These are phyloP conservation scores for Casuarina cunninghamiana DNA, from an alignment of 306 rosid genomes.

Conservation along the genomic window DNA sequence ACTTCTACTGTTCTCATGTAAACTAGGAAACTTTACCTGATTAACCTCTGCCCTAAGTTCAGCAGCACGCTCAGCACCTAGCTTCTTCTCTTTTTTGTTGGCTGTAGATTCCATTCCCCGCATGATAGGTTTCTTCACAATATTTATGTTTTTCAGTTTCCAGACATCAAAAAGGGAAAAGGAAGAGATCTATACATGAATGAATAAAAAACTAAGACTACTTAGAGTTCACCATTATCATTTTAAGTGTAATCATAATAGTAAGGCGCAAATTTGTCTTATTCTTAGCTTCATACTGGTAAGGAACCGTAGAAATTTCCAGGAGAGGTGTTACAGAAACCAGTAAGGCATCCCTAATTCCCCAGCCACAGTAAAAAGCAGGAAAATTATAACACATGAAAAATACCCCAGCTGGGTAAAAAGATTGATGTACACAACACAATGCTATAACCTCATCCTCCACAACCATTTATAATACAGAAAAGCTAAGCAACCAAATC, in stretches of 20 bases:
- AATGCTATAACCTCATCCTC: background rate
- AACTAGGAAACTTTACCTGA: constrained; percentile 48
- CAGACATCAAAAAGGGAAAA: background rate
- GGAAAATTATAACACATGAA: background rate
- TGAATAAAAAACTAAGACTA: too few species aligned
- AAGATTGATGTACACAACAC: background rate
- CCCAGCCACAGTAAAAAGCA: background rate
- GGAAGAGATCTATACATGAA: background rate
- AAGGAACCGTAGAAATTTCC: background rate
- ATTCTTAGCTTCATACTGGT: background rate
- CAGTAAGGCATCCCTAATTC: background rate
- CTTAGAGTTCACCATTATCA: background rate
- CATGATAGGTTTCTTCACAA: constrained; percentile 77
- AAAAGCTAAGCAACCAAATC: constrained; percentile 30
- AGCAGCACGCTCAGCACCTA: constrained; percentile 73
- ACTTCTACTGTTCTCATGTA: constrained; percentile 6
- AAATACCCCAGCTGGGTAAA: background rate
- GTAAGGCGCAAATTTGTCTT: background rate
- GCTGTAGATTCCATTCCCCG: constrained; percentile 94
- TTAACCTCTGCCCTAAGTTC: constrained; percentile 87
- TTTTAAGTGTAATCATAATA: background rate
- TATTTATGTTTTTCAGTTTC: constrained; percentile 27
- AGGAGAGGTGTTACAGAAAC: background rate
- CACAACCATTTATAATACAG: background rate
- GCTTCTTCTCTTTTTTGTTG: constrained; percentile 73